A percentile compares a stretch with the other conserved stretches of the same genome.
phyloP scores from a whole-genome alignment of 129 eudicot genomes.

The Logfia minima region DNA sequence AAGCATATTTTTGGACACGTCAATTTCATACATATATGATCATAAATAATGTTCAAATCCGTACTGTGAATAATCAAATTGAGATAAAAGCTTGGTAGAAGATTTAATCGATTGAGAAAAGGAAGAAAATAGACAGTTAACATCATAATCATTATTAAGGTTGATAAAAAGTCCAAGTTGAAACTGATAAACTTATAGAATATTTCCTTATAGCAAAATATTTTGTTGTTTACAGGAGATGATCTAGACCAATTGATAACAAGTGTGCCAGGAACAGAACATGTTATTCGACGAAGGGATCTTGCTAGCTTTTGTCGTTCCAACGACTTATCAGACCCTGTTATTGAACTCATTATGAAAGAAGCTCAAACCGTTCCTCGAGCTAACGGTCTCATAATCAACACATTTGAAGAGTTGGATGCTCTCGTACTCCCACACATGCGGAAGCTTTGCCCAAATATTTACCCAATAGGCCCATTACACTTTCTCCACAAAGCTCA shows the following conservation, averaged over 20 bases:
- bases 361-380: conserved; percentile 23
- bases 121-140: neutral
- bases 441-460: conserved; percentile 29
- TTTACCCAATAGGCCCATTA: conserved; percentile 35
- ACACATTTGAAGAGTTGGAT: conserved; percentile 39
- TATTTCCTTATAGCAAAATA: neutral
- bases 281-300: conserved; percentile 8
- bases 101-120: too few relatives aligned
- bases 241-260: neutral
- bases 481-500: conserved; percentile 29
- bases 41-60: too few relatives aligned
- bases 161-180: neutral
- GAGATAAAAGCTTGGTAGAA: too few relatives aligned
- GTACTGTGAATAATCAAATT: too few relatives aligned
- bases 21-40: too few relatives aligned
- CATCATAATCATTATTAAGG: neutral
- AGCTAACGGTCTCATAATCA: conserved; percentile 39
- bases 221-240: neutral
- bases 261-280: conserved; percentile 16
- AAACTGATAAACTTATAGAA: too few relatives aligned
- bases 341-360: neutral
- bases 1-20: too few relatives aligned
- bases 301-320: conserved; percentile 14
- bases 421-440: conserved; percentile 18
- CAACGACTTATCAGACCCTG: neutral